Evolutionary conservation across 208 protist species (phyloP).

Genomic region (Acanthamoeba royreba): DNA sequence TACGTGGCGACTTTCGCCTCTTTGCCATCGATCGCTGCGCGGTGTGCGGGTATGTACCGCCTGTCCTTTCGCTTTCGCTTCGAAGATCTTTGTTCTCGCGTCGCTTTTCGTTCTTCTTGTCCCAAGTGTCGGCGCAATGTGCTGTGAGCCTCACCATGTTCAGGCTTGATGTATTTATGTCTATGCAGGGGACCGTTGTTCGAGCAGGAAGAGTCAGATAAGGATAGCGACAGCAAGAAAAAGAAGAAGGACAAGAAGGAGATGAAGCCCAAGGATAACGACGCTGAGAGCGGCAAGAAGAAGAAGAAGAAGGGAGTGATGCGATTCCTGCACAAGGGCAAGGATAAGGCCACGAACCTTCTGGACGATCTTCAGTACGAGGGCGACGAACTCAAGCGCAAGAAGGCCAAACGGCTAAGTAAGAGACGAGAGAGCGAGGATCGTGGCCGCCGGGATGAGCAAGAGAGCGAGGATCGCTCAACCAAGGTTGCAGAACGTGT

Average conservation of each 20-base stretch:
- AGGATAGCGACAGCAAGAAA: not conserved
- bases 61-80: too few species aligned
- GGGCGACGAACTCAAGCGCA: not conserved
- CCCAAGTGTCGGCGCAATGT: too few species aligned
- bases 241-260: not conserved
- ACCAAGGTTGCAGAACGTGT: not conserved
- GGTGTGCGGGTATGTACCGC: not conserved
- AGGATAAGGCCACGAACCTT: not conserved
- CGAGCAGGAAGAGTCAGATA: not conserved
- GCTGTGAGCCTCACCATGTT: too few species aligned
- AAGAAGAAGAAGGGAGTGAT: slow-evolving; percentile 3
- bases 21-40: not conserved
- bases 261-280: not conserved
- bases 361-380: not conserved
- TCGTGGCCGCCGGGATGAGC: too few species aligned
- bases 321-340: not conserved
- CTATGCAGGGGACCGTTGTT: not conserved
- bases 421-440: not conserved
- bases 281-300: not conserved
- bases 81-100: not conserved
- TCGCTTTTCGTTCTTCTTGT: not conserved
- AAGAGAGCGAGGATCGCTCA: not conserved
- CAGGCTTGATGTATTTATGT: too few species aligned
- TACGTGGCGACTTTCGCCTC: not conserved
- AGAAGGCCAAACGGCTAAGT: not conserved